phyloP scores from a whole-genome alignment of 1,284 basidiomycete species.

The Bjerkandera adusta region DNA sequence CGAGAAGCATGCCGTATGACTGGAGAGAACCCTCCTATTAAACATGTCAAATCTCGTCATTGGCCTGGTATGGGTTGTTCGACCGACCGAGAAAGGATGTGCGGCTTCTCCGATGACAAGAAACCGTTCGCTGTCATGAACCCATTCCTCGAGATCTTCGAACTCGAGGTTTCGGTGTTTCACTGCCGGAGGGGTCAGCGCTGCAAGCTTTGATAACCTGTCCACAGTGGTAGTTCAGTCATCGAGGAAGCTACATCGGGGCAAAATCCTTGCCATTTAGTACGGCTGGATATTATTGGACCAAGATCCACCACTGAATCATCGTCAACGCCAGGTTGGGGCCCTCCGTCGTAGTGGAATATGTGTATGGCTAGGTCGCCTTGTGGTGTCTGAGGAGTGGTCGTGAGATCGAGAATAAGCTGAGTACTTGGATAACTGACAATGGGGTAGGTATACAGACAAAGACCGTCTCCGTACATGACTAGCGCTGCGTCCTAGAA shows the following conservation, averaged over 20 bases:
- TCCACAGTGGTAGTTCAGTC: too few species aligned
- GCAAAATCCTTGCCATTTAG: too few species aligned
- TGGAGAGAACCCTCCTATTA: conserved; percentile 51
- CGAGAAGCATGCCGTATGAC: conserved; percentile 46
- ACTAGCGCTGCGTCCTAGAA: conserved; percentile 6
- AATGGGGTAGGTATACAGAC: conserved; percentile 13
- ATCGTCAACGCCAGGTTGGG: conserved; percentile 3
- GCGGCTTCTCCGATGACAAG: conserved; percentile 38
- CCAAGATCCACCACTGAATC: too few species aligned
- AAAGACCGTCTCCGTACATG: conserved; percentile 10
- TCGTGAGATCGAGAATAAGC: not conserved
- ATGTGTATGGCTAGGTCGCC: conserved; percentile 15
- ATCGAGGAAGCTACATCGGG: too few species aligned
- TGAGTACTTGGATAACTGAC: not conserved
- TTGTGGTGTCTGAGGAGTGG: conserved; percentile 7
- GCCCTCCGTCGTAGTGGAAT: conserved; percentile 12
- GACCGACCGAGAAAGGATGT: conserved; percentile 50
- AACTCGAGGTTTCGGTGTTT: conserved; percentile 12
- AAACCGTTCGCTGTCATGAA: conserved; percentile 22
- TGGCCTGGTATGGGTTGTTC: too few species aligned
- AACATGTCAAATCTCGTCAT: not conserved
- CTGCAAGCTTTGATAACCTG: conserved; percentile 14
- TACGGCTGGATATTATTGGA: too few species aligned
- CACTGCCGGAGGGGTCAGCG: conserved; percentile 11
- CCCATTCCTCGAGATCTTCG: conserved; percentile 25